Evolutionary conservation across 192 early-diverging fungal species (phyloP), one percentile per base, ranked within the genome.

Genomic region (Diversispora eburnea): DNA sequence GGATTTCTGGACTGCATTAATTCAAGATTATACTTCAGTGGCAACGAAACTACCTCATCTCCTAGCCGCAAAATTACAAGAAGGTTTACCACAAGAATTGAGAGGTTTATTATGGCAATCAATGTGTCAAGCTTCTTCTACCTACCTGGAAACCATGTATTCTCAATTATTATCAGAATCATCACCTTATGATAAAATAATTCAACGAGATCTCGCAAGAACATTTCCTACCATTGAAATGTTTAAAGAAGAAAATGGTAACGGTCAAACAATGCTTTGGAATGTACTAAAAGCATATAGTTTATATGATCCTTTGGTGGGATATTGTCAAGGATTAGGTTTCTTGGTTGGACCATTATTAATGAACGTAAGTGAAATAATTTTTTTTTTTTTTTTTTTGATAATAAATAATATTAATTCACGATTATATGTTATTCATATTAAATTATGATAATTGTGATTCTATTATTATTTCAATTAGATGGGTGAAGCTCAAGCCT

Each of bases 301-400:
- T 56, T 78, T 98, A 45, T 99, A 95, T 77, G 97, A 99, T 77
- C 81, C 90, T 15, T 90, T 95, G 76, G 91, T 99, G 43, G 97
- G 97, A 4, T 99, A 99, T 73, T 99, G 97, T 80, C 97, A 99
- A 82, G 97, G 97, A 15, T 87, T 99, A 42, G 91, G 93, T 5
- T 99, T 99, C 77, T 85, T 99, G 52, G 92, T 95, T 5, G 97
- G 95, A 10, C 92, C 93, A 67, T 75, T 99, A 67, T 80, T 99
- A 45, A 85, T 98, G 87, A 95, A 91, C 83, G 93, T 93, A 85
- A 83, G 81, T 81, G 10, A 9, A 19, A 58, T 58, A 43, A 15
- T 62, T 7, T 48, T 49, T 20, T n/a, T n/a, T n/a, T n/a, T n/a
- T n/a, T n/a, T n/a, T n/a, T n/a, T 15, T 25, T 56, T 20, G 33